Evolutionary conservation across 1,139 yeast species (phyloP).

Genomic region (Saccharomyces hybrid): DNA sequence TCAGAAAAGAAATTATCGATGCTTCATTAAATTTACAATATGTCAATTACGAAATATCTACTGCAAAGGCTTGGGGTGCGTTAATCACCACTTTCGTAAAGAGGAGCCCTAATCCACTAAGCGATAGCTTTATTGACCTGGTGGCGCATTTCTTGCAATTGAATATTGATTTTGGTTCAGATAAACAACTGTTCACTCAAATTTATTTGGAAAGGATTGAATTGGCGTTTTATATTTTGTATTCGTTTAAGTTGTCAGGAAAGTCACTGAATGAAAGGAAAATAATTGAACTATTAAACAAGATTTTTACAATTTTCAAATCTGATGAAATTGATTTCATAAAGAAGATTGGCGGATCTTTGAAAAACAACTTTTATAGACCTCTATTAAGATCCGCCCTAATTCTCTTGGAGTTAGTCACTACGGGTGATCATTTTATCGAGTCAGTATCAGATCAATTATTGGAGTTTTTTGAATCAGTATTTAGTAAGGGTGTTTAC

Average conservation of each 20-base stretch:
- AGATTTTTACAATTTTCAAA: constrained; percentile 32
- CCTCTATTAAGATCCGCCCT: constrained; percentile 54
- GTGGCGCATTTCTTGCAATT: constrained; percentile 45
- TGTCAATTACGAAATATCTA: constrained; percentile 57
- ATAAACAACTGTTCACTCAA: constrained; percentile 42
- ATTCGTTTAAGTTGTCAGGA: constrained; percentile 36
- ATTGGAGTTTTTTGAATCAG: constrained; percentile 47
- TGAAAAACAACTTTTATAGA: constrained; percentile 42
- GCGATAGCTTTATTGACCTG: constrained; percentile 37
- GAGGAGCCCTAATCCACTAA: constrained; percentile 31
- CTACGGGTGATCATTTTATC: constrained; percentile 37
- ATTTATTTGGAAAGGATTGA: constrained; percentile 60
- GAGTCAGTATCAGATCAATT: constrained; percentile 47
- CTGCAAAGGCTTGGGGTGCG: constrained; percentile 74
- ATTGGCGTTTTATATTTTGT: constrained; percentile 57
- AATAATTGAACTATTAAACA: constrained; percentile 19
- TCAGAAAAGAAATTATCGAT: constrained; percentile 46
- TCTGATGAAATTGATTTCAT: constrained; percentile 44
- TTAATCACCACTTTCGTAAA: constrained; percentile 56
- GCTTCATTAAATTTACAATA: constrained; percentile 61
- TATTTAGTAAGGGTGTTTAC: constrained; percentile 54
- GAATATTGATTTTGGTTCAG: constrained; percentile 48
- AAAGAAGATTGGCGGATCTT: constrained; percentile 35
- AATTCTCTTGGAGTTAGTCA: constrained; percentile 42
- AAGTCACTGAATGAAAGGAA: constrained; percentile 24